phyloP scores from a whole-genome alignment of 495 filamentous ascomycete genomes.

The Staphylotrichum longicolle region DNA sequence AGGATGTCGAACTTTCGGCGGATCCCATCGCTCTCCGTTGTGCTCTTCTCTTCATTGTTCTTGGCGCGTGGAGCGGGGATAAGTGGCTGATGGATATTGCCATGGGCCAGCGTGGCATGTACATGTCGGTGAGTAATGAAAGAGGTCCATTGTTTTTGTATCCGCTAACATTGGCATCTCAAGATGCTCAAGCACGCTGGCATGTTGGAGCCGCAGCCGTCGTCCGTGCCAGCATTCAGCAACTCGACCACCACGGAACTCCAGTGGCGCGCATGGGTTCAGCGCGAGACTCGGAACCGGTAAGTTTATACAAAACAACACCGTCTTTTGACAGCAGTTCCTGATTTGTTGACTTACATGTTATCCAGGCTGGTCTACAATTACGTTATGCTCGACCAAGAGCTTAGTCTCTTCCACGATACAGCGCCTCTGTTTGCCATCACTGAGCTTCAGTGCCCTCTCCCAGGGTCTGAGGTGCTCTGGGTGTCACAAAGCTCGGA shows the following conservation, averaged over 20 bases:
- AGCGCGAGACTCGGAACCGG: slow-evolving; percentile 58
- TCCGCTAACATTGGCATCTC: background rate
- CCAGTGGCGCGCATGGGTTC: slow-evolving; percentile 56
- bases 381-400: slow-evolving; percentile 66
- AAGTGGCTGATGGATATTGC: slow-evolving; percentile 71
- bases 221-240: slow-evolving; percentile 36
- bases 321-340: background rate
- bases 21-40: slow-evolving; percentile 58
- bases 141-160: background rate
- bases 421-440: slow-evolving; percentile 55
- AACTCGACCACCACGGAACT: slow-evolving; percentile 44
- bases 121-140: slow-evolving; percentile 53
- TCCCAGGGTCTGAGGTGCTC: slow-evolving; percentile 55
- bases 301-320: slow-evolving; percentile 31
- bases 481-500: slow-evolving; percentile 48
- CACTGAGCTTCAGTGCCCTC: slow-evolving; percentile 55
- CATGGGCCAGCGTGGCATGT: slow-evolving; percentile 67
- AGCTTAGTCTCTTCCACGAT: slow-evolving; percentile 63
- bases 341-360: slow-evolving; percentile 13
- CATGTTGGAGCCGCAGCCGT: slow-evolving; percentile 45
- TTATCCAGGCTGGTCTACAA: slow-evolving; percentile 57
- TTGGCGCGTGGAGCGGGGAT: slow-evolving; percentile 65
- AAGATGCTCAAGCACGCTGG: slow-evolving; percentile 58
- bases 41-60: slow-evolving; percentile 58
- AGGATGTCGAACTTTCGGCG: slow-evolving; percentile 58